Evolutionary conservation across 495 filamentous ascomycete species (phyloP), one percentile per base, ranked within the genome.

Genomic region (Penicillium soppii): DNA sequence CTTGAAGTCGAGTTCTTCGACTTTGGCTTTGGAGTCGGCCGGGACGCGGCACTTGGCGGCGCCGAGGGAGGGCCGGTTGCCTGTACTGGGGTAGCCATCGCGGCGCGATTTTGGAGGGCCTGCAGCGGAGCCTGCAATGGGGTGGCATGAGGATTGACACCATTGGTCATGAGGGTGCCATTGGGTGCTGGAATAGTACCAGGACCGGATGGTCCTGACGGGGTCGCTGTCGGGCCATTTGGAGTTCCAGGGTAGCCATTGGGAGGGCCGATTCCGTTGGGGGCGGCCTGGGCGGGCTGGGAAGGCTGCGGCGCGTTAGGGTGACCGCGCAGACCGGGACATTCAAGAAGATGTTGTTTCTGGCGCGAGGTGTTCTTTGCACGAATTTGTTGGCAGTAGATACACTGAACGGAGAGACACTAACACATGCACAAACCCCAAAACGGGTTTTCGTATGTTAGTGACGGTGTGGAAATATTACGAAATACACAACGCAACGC

Each of bases 381-480:
- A 49, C 78, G 76, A 35, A 80, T 77, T 59, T 79, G 77, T 52
- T 81, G 77, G 47, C 78, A 81, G 65, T 81, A 80, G 66, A 81
- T 79, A 60, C 78, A 81, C 73, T 81, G 78, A 16, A 79, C 78
- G 47, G 77, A 80, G 49, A 81, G 77, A 62, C 78, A 81, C 78
- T 81, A 63, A 47, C 8, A 63, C 36, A 45, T 43, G 33, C 26
- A 58, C 21, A 44, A 61, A 52, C 43, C 44, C 54, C 48, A 53
- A 59, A 54, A 61, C 46, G 51, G 56, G 35, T 37, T 58, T 59
- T 59, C 43, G 59, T 59, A 65, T 64, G 67, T 71, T 62, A 66
- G 62, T 63, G 62, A 63, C 58, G 56, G 42, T 53, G 54, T 54
- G 48, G 67, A 69, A 71, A 74, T 69, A 71, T 75, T 72, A 74